Base-by-base conservation (phyloP, 176 grass and related monocot species). In the Poa annua region DNA sequence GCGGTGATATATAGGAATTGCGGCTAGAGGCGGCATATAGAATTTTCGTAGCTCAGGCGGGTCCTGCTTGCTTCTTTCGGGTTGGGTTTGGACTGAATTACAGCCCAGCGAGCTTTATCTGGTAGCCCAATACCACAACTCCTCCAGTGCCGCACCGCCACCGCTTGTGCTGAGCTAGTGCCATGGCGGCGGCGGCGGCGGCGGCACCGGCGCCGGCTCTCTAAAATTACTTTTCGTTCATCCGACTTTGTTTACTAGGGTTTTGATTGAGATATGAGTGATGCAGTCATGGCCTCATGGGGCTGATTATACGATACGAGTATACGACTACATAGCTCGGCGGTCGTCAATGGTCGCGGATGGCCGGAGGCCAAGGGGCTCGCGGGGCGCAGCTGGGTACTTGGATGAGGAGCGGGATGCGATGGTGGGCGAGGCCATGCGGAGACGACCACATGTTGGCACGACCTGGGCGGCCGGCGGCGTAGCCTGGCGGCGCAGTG, bases 231-330 rank as follows among this genome's bases (percentile, higher is more conserved):
- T 38, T 44, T 70, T 20, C 38, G 19, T 38, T 70, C 19, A 70
- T 45, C 67, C 20, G 55, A 59, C 24, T 70, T 24, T 21, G 17
- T 45, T 14, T 14, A 45, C 20, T 8, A 20, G 11, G 11, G 8
- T 70, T 70, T 45, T 42, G 36, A 68, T 44, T 20, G 36, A 16
- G 65, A 69, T 68, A 35, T 16, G 69, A 49, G 42, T 48, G 2
- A 48, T 48, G 47, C 47, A 14, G 12, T 48, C 47, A 73, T 29
- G 29, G 29, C 29, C 29, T 29, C 29, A 29, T 49, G 44, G 70
- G 42, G 44, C 69, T 48, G 69, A 72, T 72, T 72, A 25, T 24
- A 15, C 68, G 39, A 71, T 71, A 71, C 44, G 44, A n/a, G 21
- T n/a, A 71, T 71, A 71, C 44, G 44, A n/a, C 42, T 21, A 48